These are phyloP conservation scores for Mollisiaceae sp. DNA, from an alignment of 2,329 filamentous ascomycete genomes.

Conservation along the genomic window DNA sequence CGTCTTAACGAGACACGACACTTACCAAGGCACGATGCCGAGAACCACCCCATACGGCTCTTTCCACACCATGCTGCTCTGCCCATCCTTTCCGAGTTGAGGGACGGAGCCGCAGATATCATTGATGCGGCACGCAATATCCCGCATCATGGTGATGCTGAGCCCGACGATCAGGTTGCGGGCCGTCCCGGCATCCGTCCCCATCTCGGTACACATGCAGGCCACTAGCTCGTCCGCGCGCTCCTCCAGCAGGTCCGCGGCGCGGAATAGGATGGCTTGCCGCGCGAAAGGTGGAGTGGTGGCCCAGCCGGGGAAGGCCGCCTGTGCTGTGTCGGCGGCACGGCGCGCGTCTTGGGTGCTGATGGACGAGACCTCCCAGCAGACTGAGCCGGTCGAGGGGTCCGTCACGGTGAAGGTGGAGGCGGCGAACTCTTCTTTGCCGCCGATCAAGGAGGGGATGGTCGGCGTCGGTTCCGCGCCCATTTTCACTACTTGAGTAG, in stretches of 20 bases:
- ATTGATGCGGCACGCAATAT: slow-evolving; percentile 47
- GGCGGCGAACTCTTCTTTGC: slow-evolving; percentile 49
- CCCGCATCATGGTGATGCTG: slow-evolving; percentile 45
- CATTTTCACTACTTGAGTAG: too few relatives aligned
- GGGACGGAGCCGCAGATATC: slow-evolving; percentile 53
- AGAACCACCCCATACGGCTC: slow-evolving; percentile 67
- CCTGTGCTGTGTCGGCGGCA: slow-evolving; percentile 59
- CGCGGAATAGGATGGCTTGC: slow-evolving; percentile 59
- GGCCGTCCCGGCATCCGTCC: slow-evolving; percentile 42
- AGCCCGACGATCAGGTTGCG: slow-evolving; percentile 35
- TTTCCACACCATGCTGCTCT: slow-evolving; percentile 66
- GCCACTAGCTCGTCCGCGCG: slow-evolving; percentile 58
- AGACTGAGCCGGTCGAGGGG: slow-evolving; percentile 53
- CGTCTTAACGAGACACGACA: slow-evolving; percentile 14
- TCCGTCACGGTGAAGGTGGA: slow-evolving; percentile 55
- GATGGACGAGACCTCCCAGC: slow-evolving; percentile 14
- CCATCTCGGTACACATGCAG: slow-evolving; percentile 56
- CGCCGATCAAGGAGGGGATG: slow-evolving; percentile 54
- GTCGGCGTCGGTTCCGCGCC: too few relatives aligned
- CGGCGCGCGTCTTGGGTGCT: slow-evolving; percentile 52
- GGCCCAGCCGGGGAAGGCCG: slow-evolving; percentile 63
- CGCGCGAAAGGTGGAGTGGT: slow-evolving; percentile 56
- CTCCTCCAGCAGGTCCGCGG: slow-evolving; percentile 56
- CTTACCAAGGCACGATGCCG: slow-evolving; percentile 67
- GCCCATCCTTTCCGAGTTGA: too few relatives aligned